phyloP scores from a whole-genome alignment of 108 stramenopile genomes.

The Conticribra weissflogii region DNA sequence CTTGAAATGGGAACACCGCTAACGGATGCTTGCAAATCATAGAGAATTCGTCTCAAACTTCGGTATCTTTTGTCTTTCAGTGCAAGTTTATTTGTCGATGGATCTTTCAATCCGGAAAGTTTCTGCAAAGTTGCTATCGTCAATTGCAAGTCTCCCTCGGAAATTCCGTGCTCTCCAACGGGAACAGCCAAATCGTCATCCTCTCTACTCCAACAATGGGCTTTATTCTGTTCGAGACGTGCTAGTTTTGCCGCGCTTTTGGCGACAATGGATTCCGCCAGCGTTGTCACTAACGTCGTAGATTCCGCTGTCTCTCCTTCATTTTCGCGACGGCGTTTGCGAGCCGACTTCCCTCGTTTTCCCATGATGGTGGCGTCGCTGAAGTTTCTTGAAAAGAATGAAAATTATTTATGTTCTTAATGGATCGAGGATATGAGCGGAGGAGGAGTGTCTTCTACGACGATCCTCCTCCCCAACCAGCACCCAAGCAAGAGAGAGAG shows the following conservation, averaged over 20 bases:
- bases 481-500: too few species aligned
- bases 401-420: too few species aligned
- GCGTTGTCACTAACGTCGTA: too few species aligned
- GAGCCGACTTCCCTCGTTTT: constrained; percentile 17
- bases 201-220: background rate
- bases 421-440: too few species aligned
- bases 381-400: too few species aligned
- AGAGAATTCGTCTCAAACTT: constrained; percentile 14
- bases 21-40: constrained; percentile 8
- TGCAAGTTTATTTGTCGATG: constrained; percentile 1
- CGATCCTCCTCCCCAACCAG: too few species aligned
- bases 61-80: constrained; percentile 34
- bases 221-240: background rate
- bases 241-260: background rate
- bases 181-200: background rate
- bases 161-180: constrained; percentile 9
- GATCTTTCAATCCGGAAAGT: constrained; percentile 14
- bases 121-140: constrained; percentile 24
- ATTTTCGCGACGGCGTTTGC: constrained; percentile 13
- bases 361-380: constrained; percentile 10
- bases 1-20: too few species aligned
- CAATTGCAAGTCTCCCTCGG: constrained; percentile 14
- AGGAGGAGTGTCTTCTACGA: too few species aligned
- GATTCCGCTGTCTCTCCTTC: too few species aligned
- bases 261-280: too few species aligned